A percentile compares a stretch with the other conserved stretches of the same genome.
Conservation (phyloP, 768 basidiomycete species). For the Infundibulicybe gibba region DNA sequence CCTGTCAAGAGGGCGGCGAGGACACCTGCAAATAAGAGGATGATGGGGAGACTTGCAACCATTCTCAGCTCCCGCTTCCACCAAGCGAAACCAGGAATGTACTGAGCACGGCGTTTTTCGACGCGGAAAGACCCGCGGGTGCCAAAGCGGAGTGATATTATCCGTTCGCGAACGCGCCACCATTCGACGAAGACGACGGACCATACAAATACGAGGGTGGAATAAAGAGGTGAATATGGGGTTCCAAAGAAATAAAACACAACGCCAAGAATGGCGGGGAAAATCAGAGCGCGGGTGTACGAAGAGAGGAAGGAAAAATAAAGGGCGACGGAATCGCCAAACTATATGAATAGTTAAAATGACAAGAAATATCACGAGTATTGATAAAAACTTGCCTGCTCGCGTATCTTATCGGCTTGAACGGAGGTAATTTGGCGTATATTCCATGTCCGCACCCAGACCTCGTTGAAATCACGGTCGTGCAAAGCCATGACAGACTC, state of each 20-base stretch:
- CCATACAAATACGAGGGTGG: constrained; percentile 77
- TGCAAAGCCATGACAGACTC: constrained; percentile 83
- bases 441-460: constrained; percentile 79
- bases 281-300: constrained; percentile 76
- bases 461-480: constrained; percentile 74
- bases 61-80: constrained; percentile 71
- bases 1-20: constrained; percentile 70
- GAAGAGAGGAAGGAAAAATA: constrained; percentile 88
- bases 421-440: constrained; percentile 57
- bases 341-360: constrained; percentile 26
- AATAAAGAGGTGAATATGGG: constrained; percentile 77
- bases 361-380: not conserved
- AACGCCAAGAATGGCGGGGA: constrained; percentile 71
- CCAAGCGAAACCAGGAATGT: constrained; percentile 58
- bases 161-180: constrained; percentile 87
- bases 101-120: constrained; percentile 66
- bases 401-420: constrained; percentile 65
- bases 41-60: constrained; percentile 65
- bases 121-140: constrained; percentile 75
- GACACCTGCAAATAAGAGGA: constrained; percentile 67
- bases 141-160: constrained; percentile 79
- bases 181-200: constrained; percentile 84
- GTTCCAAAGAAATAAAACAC: constrained; percentile 66
- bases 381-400: constrained; percentile 48
- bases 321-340: constrained; percentile 78